Evolutionary conservation across 768 basidiomycete genomes (phyloP).

Genomic region (Trametes punicea): DNA sequence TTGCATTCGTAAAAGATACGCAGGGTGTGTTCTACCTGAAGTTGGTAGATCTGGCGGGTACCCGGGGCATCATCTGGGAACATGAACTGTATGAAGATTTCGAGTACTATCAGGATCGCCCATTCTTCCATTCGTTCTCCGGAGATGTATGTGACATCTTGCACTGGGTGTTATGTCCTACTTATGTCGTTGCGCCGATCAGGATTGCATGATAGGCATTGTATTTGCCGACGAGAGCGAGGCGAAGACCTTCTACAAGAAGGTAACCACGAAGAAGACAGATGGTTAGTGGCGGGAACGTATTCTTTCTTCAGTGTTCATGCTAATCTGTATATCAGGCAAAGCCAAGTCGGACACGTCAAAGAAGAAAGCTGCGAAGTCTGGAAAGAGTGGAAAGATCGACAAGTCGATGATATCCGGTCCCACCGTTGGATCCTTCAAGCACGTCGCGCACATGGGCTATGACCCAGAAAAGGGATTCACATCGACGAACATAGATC

Average conservation of each 20-base stretch:
- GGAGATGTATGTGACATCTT: slow-evolving; percentile 74
- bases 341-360: slow-evolving; percentile 45
- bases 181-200: background rate
- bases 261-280: slow-evolving; percentile 66
- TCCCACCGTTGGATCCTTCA: slow-evolving; percentile 74
- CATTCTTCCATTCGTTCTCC: slow-evolving; percentile 90
- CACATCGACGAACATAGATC: slow-evolving; percentile 82
- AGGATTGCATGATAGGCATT: slow-evolving; percentile 90
- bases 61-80: slow-evolving; percentile 88
- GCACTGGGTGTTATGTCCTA: background rate
- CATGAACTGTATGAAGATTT: slow-evolving; percentile 86
- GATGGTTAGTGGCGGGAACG: background rate
- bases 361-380: slow-evolving; percentile 53
- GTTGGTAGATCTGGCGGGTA: slow-evolving; percentile 82
- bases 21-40: slow-evolving; percentile 61
- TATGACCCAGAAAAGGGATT: slow-evolving; percentile 87
- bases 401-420: slow-evolving; percentile 92
- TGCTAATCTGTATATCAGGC: slow-evolving; percentile 15
- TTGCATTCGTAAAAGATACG: slow-evolving; percentile 66
- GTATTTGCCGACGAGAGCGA: slow-evolving; percentile 87
- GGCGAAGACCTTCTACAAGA: slow-evolving; percentile 83
- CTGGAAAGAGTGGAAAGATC: slow-evolving; percentile 68
- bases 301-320: background rate
- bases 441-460: slow-evolving; percentile 94
- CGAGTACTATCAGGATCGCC: slow-evolving; percentile 77